phyloP scores from a whole-genome alignment of 441 rosid genomes.

The Breynia disticha region DNA sequence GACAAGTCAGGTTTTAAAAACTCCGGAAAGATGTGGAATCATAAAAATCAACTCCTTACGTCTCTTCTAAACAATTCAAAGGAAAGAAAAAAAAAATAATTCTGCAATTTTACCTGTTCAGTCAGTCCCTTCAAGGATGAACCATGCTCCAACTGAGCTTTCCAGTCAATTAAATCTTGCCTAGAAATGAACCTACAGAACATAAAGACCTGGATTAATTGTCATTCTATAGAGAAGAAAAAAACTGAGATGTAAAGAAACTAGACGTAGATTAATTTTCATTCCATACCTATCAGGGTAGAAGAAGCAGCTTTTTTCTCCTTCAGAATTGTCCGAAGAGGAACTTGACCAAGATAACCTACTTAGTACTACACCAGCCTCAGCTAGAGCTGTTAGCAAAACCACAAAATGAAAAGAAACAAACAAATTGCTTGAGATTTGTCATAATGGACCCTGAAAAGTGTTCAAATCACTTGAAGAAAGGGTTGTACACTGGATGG shows the following conservation, averaged over 20 bases:
- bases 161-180: slow-evolving; percentile 73
- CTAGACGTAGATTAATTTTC: not conserved
- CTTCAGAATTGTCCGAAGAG: slow-evolving; percentile 25
- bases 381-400: slow-evolving; percentile 60
- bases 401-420: slow-evolving; percentile 7
- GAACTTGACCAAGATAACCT: slow-evolving; percentile 28
- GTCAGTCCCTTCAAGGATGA: slow-evolving; percentile 26
- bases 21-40: slow-evolving; percentile 23
- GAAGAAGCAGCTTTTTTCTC: slow-evolving; percentile 24
- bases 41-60: slow-evolving; percentile 8
- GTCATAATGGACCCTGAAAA: too few relatives aligned
- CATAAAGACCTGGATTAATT: not conserved
- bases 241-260: not conserved
- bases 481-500: slow-evolving; percentile 51
- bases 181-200: slow-evolving; percentile 57
- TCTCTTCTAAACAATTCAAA: not conserved
- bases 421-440: not conserved
- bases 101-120: slow-evolving; percentile 49
- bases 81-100: slow-evolving; percentile 6
- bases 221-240: not conserved
- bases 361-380: slow-evolving; percentile 72
- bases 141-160: slow-evolving; percentile 66
- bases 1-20: slow-evolving; percentile 70
- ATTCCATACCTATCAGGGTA: slow-evolving; percentile 55
- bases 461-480: not conserved